These are phyloP conservation scores for Moniliophthora roreri DNA, from an alignment of 1,284 basidiomycete genomes.

Conservation along the genomic window DNA sequence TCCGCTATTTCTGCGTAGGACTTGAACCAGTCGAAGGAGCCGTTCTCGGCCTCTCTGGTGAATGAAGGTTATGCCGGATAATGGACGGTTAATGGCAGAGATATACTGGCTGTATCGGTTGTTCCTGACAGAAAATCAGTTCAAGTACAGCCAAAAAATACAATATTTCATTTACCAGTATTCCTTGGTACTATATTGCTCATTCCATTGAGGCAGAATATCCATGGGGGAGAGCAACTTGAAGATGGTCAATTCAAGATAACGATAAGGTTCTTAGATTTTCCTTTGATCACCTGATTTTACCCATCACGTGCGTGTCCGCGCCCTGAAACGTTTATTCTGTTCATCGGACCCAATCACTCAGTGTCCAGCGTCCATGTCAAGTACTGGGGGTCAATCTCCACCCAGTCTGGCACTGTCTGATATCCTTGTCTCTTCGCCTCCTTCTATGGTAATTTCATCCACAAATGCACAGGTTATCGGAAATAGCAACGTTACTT, in stretches of 20 bases:
- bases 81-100: constrained; percentile 6
- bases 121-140: constrained; percentile 49
- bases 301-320: too few species aligned
- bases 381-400: not conserved
- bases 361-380: not conserved
- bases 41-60: constrained; percentile 59
- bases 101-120: constrained; percentile 59
- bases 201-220: constrained; percentile 63
- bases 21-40: constrained; percentile 88
- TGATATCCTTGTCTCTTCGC: not conserved
- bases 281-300: too few species aligned
- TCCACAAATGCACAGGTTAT: too few species aligned
- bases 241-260: too few species aligned
- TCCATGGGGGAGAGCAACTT: constrained; percentile 20
- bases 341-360: too few species aligned
- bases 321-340: too few species aligned
- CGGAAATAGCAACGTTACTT: not conserved
- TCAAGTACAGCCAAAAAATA: not conserved
- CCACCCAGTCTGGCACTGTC: constrained; percentile 3
- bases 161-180: constrained; percentile 58
- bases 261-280: too few species aligned
- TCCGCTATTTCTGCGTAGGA: constrained; percentile 66
- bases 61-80: constrained; percentile 3
- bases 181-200: constrained; percentile 72
- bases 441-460: not conserved